These are phyloP conservation scores for Amanita muscaria DNA, from an alignment of 768 basidiomycete genomes.

Conservation along the genomic window DNA sequence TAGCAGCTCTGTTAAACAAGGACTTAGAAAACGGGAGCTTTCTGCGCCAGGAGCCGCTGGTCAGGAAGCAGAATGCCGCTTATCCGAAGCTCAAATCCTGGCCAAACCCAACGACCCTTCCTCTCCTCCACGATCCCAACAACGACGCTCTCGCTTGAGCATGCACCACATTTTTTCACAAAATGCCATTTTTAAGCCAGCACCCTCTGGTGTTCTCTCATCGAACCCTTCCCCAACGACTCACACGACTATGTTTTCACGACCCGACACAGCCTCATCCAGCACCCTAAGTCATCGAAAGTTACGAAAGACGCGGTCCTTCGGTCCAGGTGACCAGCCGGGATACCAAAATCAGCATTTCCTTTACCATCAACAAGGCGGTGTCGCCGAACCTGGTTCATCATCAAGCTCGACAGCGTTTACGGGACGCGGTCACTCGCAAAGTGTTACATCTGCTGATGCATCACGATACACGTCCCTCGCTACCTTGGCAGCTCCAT, in stretches of 20 bases:
- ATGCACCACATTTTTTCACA: constrained; percentile 47
- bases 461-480: constrained; percentile 34
- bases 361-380: neutral
- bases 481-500: constrained; percentile 17
- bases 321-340: constrained; percentile 20
- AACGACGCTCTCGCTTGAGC: constrained; percentile 60
- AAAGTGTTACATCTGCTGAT: constrained; percentile 70
- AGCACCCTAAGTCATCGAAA: constrained; percentile 35
- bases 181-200: constrained; percentile 38
- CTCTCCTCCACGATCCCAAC: constrained; percentile 36
- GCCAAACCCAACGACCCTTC: constrained; percentile 21
- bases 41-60: constrained; percentile 50
- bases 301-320: constrained; percentile 67
- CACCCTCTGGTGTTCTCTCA: constrained; percentile 10
- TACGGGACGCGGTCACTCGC: constrained; percentile 60
- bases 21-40: constrained; percentile 48
- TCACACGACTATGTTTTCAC: constrained; percentile 23
- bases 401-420: constrained; percentile 16
- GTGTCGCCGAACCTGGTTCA: neutral
- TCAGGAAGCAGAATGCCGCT: constrained; percentile 41
- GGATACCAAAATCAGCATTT: constrained; percentile 5
- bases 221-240: neutral
- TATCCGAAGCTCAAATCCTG: constrained; percentile 20
- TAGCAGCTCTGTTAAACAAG: constrained; percentile 2
- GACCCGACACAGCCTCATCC: constrained; percentile 18